Evolutionary conservation across 1,139 yeast genomes (phyloP), one percentile per base, ranked within the genome.

Genomic region (Candida tetrigidarum): DNA sequence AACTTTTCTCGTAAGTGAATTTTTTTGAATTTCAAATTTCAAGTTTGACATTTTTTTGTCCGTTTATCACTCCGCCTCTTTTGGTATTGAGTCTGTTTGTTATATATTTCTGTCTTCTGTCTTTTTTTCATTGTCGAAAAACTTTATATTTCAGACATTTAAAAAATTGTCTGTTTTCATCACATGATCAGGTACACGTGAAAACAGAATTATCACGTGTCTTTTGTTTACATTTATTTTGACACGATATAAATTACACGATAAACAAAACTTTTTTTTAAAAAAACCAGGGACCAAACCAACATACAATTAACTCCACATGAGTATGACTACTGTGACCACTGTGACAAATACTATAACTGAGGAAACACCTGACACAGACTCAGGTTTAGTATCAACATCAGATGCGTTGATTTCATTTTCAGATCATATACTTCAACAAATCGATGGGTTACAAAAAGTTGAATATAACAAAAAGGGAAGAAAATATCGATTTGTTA

Each of bases 401-500:
- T 52, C 64, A 34, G 69, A 66, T 39, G 70, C 70, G 2, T 53
- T 67, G 32, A 53, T 67, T 6, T 52, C 55, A 8, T 55, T 64
- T 2, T 54, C 70, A 2, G 68, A 66, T 40, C 53, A 52, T 23
- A 64, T 67, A 10, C 54, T 67, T 10, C 52, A 54, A 47, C 60
- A 64, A 12, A 49, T 66, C 29, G 66, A 61, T 44, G 62, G 62
- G 8, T 60, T 75, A 33, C 62, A 66, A 49, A 64, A 66, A 49
- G 64, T 72, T 16, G 80, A 76, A 50, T 77, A 74, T 57, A 67
- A 67, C 52, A 74, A 71, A 49, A 77, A 76, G 52, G 83, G 84
- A 12, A 63, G 82, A 42, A 76, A 75, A 54, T 80, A 78, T 57
- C 71, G 76, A 40, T 72, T 76, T 45, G 76, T 78, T 42, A 71